Evolutionary conservation across 1,139 yeast genomes (phyloP), one percentile per base, ranked within the genome.

Genomic region (Candida buenavistaensis): DNA sequence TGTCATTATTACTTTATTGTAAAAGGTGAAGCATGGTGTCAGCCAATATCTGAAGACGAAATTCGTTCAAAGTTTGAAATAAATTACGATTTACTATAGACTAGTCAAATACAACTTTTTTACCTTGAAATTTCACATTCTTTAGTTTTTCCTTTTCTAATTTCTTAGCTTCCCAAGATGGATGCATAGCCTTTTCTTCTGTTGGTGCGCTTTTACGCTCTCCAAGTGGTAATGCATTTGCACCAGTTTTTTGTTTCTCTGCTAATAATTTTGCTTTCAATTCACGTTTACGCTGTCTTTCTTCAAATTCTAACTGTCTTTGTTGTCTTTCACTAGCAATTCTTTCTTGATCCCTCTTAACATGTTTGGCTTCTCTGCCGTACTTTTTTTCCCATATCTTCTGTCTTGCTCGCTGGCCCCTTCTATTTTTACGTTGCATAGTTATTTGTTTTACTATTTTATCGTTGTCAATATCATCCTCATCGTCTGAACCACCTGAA

Each of bases 371-470:
- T 24, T 69, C 68, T 23, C 62, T 60, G 24, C 98, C 98, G 54
- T 72, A 92, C 57, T 92, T 92, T 60, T 75, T 68, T 52, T 89
- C 98, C 97, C 97, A 90, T 36, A 92, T 88, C 65, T 85, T 84
- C 57, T 92, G 94, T 62, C 99, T 80, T 2, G 97, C 98, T 47
- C 97, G 72, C 67, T 94, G 98, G 14, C 98, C 98, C 55, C 97
- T 79, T 61, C 98, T 75, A 57, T 92, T 94, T 51, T 89, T 89
- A 45, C 94, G 75, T 42, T 62, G 66, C 13, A 58, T 50, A 35
- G 73, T 68, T 16, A 74, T 72, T 33, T 72, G 71, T 44, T 78
- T 74, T 6, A 82, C 89, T 2, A 79, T 71, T 27, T 64, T 59
- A 45, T 85, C 90, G 35, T 72, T 70, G 36, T 80, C 84, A 2